phyloP scores from a whole-genome alignment of 148 eudicot genomes.

The Persicaria tinctoria region DNA sequence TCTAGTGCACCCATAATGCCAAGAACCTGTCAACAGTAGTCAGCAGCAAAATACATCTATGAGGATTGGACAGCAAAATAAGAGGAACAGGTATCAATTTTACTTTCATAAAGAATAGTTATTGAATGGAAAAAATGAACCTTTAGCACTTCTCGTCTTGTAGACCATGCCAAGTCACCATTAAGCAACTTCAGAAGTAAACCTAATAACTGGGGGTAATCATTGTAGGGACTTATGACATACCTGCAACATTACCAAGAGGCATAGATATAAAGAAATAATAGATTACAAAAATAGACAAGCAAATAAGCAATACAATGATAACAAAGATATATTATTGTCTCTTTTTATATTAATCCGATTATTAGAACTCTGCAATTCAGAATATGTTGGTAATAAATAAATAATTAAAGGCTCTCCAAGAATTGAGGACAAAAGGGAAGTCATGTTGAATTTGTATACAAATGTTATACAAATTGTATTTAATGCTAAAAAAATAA shows the following conservation, averaged over 20 bases:
- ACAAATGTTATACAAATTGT: neutral
- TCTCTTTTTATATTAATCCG: neutral
- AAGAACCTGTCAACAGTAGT: slow-evolving; percentile 50
- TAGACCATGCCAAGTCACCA: slow-evolving; percentile 96
- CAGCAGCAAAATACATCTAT: neutral
- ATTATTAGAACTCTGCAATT: neutral
- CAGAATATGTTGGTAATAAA: neutral
- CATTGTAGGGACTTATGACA: slow-evolving; percentile 87
- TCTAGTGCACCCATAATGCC: slow-evolving; percentile 99
- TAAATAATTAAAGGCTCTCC: neutral
- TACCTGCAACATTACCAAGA: slow-evolving; percentile 41
- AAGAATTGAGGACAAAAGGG: neutral
- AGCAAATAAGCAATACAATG: neutral
- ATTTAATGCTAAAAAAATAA: neutral
- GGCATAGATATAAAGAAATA: slow-evolving; percentile 6
- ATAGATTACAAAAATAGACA: neutral
- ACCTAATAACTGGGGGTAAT: slow-evolving; percentile 75
- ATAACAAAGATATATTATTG: neutral
- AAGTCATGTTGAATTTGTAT: neutral
- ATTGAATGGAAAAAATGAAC: slow-evolving; percentile 21
- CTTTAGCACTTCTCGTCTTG: slow-evolving; percentile 93
- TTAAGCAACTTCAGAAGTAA: slow-evolving; percentile 82
- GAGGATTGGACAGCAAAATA: slow-evolving; percentile 1
- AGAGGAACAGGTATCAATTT: neutral
- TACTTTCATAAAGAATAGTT: neutral